These are phyloP conservation scores for Dactylellina cionopaga DNA, from an alignment of 2,329 filamentous ascomycete genomes.

Conservation along the genomic window DNA sequence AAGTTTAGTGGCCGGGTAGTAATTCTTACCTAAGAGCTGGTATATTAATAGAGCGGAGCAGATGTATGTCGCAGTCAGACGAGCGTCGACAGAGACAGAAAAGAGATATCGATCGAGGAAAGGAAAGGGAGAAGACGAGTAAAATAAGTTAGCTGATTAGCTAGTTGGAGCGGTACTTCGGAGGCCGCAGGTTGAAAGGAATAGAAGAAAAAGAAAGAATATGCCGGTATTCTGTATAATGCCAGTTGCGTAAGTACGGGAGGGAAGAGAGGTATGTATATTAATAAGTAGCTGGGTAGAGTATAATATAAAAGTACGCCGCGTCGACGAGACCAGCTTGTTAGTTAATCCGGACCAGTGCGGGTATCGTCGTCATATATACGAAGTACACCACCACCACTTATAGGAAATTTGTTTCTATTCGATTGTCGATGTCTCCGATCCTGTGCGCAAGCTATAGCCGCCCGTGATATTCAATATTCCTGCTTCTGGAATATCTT, in stretches of 20 bases:
- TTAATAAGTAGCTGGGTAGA: background rate
- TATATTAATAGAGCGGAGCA: no score
- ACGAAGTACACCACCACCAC: constrained; percentile 12
- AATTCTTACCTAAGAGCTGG: constrained; percentile 47
- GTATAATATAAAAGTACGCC: background rate
- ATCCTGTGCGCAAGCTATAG: constrained; percentile 15
- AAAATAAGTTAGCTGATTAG: no score
- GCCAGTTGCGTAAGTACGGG: background rate
- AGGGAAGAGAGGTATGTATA: background rate
- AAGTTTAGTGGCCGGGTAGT: background rate
- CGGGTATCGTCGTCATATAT: constrained; percentile 48
- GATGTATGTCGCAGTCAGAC: no score
- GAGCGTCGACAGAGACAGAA: no score
- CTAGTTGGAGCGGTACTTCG: constrained; percentile 25
- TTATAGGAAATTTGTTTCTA: no score
- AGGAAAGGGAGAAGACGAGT: background rate
- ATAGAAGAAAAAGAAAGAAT: constrained; percentile 16
- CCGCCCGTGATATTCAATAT: background rate
- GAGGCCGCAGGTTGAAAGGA: constrained; percentile 5
- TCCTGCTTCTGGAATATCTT: background rate
- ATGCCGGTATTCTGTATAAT: constrained; percentile 8
- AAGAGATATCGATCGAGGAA: background rate
- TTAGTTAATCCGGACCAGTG: constrained; percentile 30
- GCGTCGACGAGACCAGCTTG: constrained; percentile 1
- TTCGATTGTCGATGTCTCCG: background rate